Evolutionary conservation across 2,329 filamentous ascomycete species (phyloP).

Genomic region (Coccinonectria pachysandricola): DNA sequence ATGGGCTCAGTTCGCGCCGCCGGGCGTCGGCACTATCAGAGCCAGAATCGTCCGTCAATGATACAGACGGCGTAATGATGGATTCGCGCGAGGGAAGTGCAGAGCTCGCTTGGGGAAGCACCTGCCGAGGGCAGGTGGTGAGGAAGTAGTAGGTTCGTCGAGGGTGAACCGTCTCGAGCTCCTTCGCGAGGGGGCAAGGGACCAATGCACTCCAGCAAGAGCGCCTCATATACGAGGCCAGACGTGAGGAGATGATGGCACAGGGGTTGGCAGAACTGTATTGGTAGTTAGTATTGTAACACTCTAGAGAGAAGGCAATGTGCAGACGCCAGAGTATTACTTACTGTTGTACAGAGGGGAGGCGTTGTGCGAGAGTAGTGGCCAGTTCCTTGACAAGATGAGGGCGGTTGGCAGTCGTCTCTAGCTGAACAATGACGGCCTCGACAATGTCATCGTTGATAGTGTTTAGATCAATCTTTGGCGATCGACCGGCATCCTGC

Average conservation of each 20-base stretch:
- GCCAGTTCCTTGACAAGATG: conserved; percentile 93
- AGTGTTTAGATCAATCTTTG: conserved; percentile 54
- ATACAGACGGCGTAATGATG: conserved; percentile 77
- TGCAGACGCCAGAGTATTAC: too few species aligned
- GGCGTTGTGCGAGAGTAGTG: conserved; percentile 61
- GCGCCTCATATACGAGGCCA: conserved; percentile 84
- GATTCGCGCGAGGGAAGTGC: conserved; percentile 22
- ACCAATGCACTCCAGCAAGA: conserved; percentile 65
- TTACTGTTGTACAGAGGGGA: conserved; percentile 85
- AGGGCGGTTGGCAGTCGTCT: conserved; percentile 82
- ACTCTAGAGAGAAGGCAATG: too few species aligned
- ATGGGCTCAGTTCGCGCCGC: conserved; percentile 68
- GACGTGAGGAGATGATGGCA: conserved; percentile 86
- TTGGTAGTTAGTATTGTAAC: too few species aligned
- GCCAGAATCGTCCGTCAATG: conserved; percentile 36
- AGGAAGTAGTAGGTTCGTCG: conserved; percentile 95
- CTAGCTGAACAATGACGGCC: conserved; percentile 76
- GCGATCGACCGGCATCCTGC: conserved; percentile 13
- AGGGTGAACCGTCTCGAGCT: conserved; percentile 84
- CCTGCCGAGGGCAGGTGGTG: conserved; percentile 74
- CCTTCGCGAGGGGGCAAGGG: conserved; percentile 84
- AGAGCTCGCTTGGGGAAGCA: conserved; percentile 50
- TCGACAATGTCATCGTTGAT: conserved; percentile 96
- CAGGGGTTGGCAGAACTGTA: conserved; percentile 86
- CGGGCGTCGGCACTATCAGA: conserved; percentile 66